A percentile compares a stretch with the other conserved stretches of the same genome.
These are phyloP conservation scores for Moesziomyces sp. DNA, from an alignment of 1,284 basidiomycete genomes.

Conservation along the genomic window DNA sequence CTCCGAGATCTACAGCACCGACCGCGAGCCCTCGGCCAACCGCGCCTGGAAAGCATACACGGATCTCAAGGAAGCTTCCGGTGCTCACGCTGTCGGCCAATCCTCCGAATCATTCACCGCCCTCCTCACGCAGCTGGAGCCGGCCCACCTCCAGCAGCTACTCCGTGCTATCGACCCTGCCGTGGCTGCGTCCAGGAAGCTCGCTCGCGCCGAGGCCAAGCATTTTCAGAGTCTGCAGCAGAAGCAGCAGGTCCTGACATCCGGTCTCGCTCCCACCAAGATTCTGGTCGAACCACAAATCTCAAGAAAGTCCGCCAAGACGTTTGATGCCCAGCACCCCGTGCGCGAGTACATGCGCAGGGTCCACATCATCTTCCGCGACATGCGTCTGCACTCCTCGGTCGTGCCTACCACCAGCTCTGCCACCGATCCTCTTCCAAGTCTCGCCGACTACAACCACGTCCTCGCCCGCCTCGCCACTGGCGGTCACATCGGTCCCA, in stretches of 20 bases:
- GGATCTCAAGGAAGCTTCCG: slow-evolving; percentile 32
- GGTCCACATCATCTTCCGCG: slow-evolving; percentile 49
- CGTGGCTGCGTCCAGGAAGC: slow-evolving; percentile 26
- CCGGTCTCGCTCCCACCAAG: slow-evolving; percentile 16
- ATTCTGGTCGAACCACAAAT: slow-evolving; percentile 22
- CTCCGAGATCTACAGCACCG: slow-evolving; percentile 45
- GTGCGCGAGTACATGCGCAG: slow-evolving; percentile 50
- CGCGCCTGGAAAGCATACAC: slow-evolving; percentile 52
- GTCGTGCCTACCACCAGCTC: slow-evolving; percentile 25
- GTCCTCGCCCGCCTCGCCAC: slow-evolving; percentile 49
- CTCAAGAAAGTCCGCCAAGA: slow-evolving; percentile 26
- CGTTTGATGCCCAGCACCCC: slow-evolving; percentile 23
- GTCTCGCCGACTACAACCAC: slow-evolving; percentile 53
- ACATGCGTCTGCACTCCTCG: slow-evolving; percentile 44
- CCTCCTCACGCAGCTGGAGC: slow-evolving; percentile 38
- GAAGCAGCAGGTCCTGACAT: slow-evolving; percentile 12
- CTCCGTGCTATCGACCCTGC: slow-evolving; percentile 50
- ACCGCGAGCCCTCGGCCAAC: slow-evolving; percentile 34
- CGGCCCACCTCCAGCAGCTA: slow-evolving; percentile 35
- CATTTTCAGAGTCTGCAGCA: slow-evolving; percentile 30
- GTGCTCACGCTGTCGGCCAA: slow-evolving; percentile 4
- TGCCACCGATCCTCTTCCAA: slow-evolving; percentile 24
- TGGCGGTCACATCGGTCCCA: slow-evolving; percentile 51
- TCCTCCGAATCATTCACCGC: slow-evolving; percentile 20
- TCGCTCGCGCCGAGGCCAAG: slow-evolving; percentile 26